Evolutionary conservation across 495 filamentous ascomycete species (phyloP), one percentile per base, ranked within the genome.

Genomic region (Podospora tetraspora): DNA sequence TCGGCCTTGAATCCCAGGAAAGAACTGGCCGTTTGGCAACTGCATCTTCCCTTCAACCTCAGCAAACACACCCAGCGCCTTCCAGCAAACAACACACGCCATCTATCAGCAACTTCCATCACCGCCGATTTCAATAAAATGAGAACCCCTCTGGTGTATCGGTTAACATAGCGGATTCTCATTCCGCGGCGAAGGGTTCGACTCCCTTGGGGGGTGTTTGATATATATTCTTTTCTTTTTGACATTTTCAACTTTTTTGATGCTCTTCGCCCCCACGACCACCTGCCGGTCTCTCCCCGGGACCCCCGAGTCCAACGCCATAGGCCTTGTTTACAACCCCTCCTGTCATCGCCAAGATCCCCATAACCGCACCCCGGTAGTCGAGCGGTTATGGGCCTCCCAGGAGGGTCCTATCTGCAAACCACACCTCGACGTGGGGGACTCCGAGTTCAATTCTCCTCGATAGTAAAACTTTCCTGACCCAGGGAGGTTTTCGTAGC

Each of bases 131-230:
- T 52, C 19, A 52, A 52, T 19, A 2, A 8, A 52, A 52, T 1
- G 9, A 52, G 24, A 60, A 68, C 66, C 66, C 66, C 66, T 68
- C 60, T 68, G 66, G 66, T 68, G 66, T 68, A 68, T 68, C 66
- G 66, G 66, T 67, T 68, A 68, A 68, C 66, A 68, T 68, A 21
- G 27, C 37, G 66, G 66, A 68, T 68, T 68, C 66, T 68, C 66
- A 68, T 37, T 68, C 66, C 66, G 59, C 27, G 24, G 66, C 66
- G 66, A 59, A 62, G 66, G 66, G 66, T 68, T 68, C 66, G 66
- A 68, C 66, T 68, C 66, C 66, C 66, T 63, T 60, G 66, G 66
- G 66, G 66, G 59, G 61, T 32, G 32, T 2, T 60, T 9, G n/a
- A 52, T 13, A 3, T 34, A 21, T 63, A n/a, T 68, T 19, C 29